Conservation (phyloP, 2,329 filamentous ascomycete genomes). For the Botryotinia calthae region DNA sequence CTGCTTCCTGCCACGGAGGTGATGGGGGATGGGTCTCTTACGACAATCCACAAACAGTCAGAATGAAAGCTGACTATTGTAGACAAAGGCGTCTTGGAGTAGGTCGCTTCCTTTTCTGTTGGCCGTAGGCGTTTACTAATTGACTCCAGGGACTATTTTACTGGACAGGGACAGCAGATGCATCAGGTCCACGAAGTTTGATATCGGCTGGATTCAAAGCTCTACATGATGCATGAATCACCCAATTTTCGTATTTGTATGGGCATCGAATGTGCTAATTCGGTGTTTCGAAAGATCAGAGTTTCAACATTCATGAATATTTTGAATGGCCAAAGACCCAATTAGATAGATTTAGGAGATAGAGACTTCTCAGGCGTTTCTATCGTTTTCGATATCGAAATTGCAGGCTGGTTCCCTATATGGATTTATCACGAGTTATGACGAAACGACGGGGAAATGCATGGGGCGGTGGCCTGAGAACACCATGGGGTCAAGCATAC, state of each 20-base stretch:
- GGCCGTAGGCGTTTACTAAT: constrained; percentile 1
- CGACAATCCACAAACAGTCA: constrained; percentile 74
- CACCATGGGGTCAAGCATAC: not conserved
- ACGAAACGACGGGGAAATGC: not conserved
- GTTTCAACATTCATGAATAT: not conserved
- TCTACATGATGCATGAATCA: constrained; percentile 43
- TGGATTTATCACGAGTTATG: constrained; percentile 11
- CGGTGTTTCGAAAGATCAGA: not conserved
- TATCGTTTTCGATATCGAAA: not conserved
- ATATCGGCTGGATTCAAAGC: constrained; percentile 58
- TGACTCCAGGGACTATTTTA: constrained; percentile 67
- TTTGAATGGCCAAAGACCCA: not conserved
- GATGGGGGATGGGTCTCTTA: constrained; percentile 79
- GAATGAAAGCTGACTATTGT: constrained; percentile 71
- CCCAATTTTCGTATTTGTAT: not conserved
- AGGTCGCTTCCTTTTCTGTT: constrained; percentile 20
- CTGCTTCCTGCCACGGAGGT: constrained; percentile 68
- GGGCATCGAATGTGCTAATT: not conserved
- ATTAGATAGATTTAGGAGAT: not conserved
- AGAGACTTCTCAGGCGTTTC: not conserved
- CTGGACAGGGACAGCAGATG: constrained; percentile 75
- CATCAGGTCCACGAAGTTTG: constrained; percentile 56
- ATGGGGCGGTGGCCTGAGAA: constrained; percentile 1
- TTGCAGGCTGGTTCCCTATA: not conserved
- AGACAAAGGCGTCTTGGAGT: constrained; percentile 67